These are phyloP conservation scores for Mycena indigotica DNA, from an alignment of 768 basidiomycete species.

Conservation along the genomic window DNA sequence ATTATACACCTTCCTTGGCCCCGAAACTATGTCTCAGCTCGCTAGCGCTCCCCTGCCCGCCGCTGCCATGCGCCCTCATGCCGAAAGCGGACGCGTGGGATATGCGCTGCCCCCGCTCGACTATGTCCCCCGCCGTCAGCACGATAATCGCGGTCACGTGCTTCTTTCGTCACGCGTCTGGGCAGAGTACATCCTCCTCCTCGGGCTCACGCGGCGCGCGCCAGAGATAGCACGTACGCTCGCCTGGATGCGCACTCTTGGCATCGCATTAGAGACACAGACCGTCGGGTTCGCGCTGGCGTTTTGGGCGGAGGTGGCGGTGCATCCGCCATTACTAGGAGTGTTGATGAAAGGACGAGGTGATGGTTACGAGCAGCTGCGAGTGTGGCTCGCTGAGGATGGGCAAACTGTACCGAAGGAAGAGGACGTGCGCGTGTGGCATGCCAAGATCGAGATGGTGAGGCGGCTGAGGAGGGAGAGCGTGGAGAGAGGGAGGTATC, in stretches of 20 bases:
- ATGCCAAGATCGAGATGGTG: conserved; percentile 33
- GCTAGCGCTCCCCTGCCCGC: conserved; percentile 39
- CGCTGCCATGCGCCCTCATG: conserved; percentile 29
- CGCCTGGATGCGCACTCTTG: conserved; percentile 72
- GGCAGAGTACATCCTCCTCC: conserved; percentile 59
- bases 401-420: conserved; percentile 55
- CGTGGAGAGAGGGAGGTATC: conserved; percentile 24
- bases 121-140: conserved; percentile 23
- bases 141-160: conserved; percentile 49
- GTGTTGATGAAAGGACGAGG: conserved; percentile 36
- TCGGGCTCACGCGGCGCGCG: conserved; percentile 52
- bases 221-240: conserved; percentile 67
- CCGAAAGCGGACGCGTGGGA: conserved; percentile 21
- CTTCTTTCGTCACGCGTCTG: too few species aligned
- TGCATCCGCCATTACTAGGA: conserved; percentile 62
- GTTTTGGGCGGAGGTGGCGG: conserved; percentile 72
- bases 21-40: conserved; percentile 26
- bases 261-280: conserved; percentile 50
- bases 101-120: conserved; percentile 12
- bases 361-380: conserved; percentile 47
- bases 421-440: conserved; percentile 37
- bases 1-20: conserved; percentile 13
- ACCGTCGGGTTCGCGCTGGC: conserved; percentile 66
- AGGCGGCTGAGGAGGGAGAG: conserved; percentile 26
- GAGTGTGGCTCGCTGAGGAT: conserved; percentile 54